A percentile compares a stretch with the other conserved stretches of the same genome.
These are phyloP conservation scores for Candida dajiaensis DNA, from an alignment of 805 yeast genomes.

Conservation along the genomic window DNA sequence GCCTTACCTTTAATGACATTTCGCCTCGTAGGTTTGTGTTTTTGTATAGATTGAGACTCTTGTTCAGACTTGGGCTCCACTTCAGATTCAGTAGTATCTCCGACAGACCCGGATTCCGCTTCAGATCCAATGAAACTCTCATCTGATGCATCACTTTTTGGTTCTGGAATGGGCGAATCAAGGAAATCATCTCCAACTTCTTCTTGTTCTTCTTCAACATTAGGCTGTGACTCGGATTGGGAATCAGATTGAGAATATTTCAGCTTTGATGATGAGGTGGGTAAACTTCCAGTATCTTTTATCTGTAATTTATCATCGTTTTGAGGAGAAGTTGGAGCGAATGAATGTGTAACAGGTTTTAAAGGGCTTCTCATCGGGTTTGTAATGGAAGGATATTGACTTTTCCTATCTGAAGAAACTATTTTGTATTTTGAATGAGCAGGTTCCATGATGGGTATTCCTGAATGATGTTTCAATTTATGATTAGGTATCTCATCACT, in stretches of 20 bases:
- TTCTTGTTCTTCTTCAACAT: background rate
- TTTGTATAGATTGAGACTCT: background rate
- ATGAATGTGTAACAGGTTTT: background rate
- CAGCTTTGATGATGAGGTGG: background rate
- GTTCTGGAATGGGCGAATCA: background rate
- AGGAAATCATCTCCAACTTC: background rate
- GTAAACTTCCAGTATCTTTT: background rate
- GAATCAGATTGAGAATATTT: background rate
- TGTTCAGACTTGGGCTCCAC: background rate
- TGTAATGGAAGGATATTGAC: background rate
- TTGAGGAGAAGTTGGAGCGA: background rate
- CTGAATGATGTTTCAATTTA: background rate
- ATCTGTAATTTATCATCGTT: background rate
- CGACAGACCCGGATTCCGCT: background rate
- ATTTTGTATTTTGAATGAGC: background rate
- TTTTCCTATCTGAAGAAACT: background rate
- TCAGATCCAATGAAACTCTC: background rate
- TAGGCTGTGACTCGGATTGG: background rate
- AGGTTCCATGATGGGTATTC: background rate
- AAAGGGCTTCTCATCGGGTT: background rate
- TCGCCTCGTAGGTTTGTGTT: background rate
- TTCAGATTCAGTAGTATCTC: too few species aligned
- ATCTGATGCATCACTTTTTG: background rate
- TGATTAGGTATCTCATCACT: background rate
- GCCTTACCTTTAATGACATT: background rate